Base-by-base conservation (phyloP, 768 basidiomycete genomes). In the Neoboletus subvelutipes region DNA sequence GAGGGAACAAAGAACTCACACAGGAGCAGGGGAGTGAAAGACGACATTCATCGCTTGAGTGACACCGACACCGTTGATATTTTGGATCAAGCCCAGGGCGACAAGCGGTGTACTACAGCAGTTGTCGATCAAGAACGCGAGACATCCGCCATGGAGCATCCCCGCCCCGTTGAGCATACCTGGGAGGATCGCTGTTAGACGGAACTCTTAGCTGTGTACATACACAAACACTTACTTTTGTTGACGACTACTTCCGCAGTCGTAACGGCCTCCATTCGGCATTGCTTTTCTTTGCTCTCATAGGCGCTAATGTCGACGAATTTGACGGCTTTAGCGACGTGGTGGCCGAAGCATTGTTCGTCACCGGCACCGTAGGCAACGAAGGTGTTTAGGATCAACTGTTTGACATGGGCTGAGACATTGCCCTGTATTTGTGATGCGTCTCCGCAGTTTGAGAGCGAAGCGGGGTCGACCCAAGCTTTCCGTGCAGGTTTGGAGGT, bases 111-210 rank as follows among this genome's bases (percentile, higher is more conserved):
- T 85, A 52, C 83, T 82, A 41, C 83, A 85, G 68, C 86, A 87
- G 63, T 86, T 88, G 71, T 90, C 88, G 43, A 89, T 83, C 54
- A 90, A 74, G 71, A 88, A 88, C 45, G 86, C 84, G 34, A 90
- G 68, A 53, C 86, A 87, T 39, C 85, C 87, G n/a, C 88, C 88
- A 61, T 89, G 88, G 17, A 89, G 75, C 82, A 87, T 86, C 2
- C 85, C 84, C 26, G 86, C 85, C 13, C 87, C 87, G 62, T 90
- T 90, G 33, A 89, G 74, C 86, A 88, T 88, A 55, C 80, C 87
- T 87, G 59, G 37, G 22, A 8, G 9, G 45, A 37, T 20, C 41
- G 15, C 12, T 18, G 56, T 63, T 45, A 63, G 57, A 47, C 15
- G 43, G 56, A 7, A 4, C 22, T 5, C 28, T n/a, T 9, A 13